Percentiles rank a stretch among this genome's conserved stretches.
Conservation (phyloP, 1,284 basidiomycete species). For the Tranzscheliella williamsii region DNA sequence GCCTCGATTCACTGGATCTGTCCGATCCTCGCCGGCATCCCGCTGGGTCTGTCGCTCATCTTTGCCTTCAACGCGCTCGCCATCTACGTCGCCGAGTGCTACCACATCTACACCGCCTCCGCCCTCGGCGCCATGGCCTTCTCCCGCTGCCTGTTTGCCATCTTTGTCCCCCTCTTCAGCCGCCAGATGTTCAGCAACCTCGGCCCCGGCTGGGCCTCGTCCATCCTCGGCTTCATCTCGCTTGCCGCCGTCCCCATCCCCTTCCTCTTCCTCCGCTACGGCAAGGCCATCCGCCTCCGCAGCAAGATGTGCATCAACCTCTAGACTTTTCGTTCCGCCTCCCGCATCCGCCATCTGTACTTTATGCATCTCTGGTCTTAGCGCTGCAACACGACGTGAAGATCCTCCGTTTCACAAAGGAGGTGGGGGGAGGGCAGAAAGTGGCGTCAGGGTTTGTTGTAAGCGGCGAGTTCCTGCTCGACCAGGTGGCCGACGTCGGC, state of each 20-base stretch:
- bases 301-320: constrained; percentile 32
- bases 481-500: constrained; percentile 36
- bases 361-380: too few relatives aligned
- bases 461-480: constrained; percentile 16
- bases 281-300: constrained; percentile 23
- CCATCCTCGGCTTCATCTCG: constrained; percentile 18
- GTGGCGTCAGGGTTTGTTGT: too few relatives aligned
- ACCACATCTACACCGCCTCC: constrained; percentile 36
- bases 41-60: constrained; percentile 24
- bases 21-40: constrained; percentile 25
- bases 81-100: constrained; percentile 34
- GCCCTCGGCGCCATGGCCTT: constrained; percentile 37
- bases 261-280: constrained; percentile 32
- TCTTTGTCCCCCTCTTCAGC: constrained; percentile 33
- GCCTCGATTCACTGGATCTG: constrained; percentile 35
- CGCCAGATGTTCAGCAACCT: constrained; percentile 22
- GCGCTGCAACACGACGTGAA: too few relatives aligned
- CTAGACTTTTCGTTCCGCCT: too few relatives aligned
- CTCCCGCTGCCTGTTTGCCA: constrained; percentile 33
- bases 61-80: constrained; percentile 32
- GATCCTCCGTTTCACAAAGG: too few relatives aligned
- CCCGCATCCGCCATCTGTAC: too few relatives aligned
- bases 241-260: constrained; percentile 22
- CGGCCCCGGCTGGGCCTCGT: constrained; percentile 21
- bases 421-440: too few relatives aligned